These are phyloP conservation scores for Plicaturopsis crispa DNA, from an alignment of 768 basidiomycete genomes.

Conservation along the genomic window DNA sequence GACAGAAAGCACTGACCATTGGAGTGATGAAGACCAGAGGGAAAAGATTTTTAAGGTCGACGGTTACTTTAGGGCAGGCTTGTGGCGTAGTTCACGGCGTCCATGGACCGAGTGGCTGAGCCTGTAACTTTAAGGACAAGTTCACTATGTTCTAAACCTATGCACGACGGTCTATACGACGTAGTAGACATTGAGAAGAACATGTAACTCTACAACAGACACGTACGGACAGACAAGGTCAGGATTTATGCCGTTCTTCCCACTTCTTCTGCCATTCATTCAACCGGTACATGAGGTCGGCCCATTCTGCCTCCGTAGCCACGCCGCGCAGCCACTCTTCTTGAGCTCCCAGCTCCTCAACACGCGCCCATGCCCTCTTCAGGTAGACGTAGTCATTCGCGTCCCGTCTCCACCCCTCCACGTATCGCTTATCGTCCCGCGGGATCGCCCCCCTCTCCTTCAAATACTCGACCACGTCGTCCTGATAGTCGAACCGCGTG, in stretches of 20 bases:
- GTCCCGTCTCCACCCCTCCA: constrained; percentile 42
- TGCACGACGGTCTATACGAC: not conserved
- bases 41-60: constrained; percentile 24
- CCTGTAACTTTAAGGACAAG: too few relatives aligned
- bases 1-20: constrained; percentile 21
- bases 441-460: constrained; percentile 32
- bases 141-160: not conserved
- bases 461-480: constrained; percentile 28
- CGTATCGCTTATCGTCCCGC: constrained; percentile 34
- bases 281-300: constrained; percentile 36
- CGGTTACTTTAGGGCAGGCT: constrained; percentile 33
- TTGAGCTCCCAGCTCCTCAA: constrained; percentile 31
- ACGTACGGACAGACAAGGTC: too few relatives aligned
- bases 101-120: too few relatives aligned
- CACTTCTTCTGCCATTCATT: constrained; percentile 46
- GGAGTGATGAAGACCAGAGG: constrained; percentile 11
- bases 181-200: not conserved
- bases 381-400: constrained; percentile 23
- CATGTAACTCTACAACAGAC: not conserved
- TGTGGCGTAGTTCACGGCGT: too few relatives aligned
- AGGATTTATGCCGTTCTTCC: constrained; percentile 36
- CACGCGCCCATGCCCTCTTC: constrained; percentile 36
- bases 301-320: constrained; percentile 45
- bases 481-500: constrained; percentile 33
- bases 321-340: constrained; percentile 40